Percentiles rank a stretch among this genome's conserved stretches.
Conservation (phyloP, 2,329 filamentous ascomycete species). For the Ceratocystis diversiconidia region DNA sequence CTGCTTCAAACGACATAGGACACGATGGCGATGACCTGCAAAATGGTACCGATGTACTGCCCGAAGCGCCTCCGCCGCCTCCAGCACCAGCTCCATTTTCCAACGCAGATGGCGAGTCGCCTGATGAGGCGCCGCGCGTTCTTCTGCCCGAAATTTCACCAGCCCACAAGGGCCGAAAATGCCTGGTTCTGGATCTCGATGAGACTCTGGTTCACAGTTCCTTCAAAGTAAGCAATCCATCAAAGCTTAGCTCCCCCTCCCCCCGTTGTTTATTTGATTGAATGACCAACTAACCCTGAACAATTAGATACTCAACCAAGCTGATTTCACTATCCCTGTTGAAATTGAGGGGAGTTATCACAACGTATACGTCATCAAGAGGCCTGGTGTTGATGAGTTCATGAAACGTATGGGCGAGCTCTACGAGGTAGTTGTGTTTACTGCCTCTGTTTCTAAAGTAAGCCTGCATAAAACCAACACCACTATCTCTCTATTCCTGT, state of each 20-base stretch:
- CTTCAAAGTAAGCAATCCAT: conserved; percentile 61
- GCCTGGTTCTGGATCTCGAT: conserved; percentile 85
- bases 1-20: conserved; percentile 30
- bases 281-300: background rate
- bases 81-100: conserved; percentile 22
- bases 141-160: conserved; percentile 71
- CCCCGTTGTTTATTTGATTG: conserved; percentile 7
- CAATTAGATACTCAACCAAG: conserved; percentile 79
- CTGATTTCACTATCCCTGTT: conserved; percentile 96
- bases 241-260: background rate
- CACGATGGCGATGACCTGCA: conserved; percentile 23
- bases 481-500: conserved; percentile 22
- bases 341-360: conserved; percentile 98
- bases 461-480: conserved; percentile 12
- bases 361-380: conserved; percentile 98
- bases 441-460: conserved; percentile 94
- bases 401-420: conserved; percentile 97
- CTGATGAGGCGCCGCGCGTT: conserved; percentile 36
- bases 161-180: conserved; percentile 76
- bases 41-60: conserved; percentile 14
- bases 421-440: conserved; percentile 97
- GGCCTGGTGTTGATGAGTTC: conserved; percentile 95
- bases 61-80: conserved; percentile 28
- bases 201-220: conserved; percentile 97
- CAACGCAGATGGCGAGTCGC: conserved; percentile 6